phyloP scores from a whole-genome alignment of 2,329 filamentous ascomycete species.

The Ophiostoma himal-ulmi region DNA sequence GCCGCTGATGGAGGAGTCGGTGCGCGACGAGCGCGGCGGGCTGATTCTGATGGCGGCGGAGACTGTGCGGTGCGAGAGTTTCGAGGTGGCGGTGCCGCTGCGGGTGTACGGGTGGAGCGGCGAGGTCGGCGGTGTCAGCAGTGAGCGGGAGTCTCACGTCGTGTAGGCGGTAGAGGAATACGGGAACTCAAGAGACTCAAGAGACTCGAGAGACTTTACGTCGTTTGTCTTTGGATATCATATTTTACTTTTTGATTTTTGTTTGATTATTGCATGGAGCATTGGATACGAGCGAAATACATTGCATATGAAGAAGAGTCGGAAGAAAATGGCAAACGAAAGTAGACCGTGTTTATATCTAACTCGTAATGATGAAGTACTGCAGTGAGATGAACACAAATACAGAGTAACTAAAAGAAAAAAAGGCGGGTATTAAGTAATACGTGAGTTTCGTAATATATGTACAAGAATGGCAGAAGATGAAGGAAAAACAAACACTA shows the following conservation, averaged over 20 bases:
- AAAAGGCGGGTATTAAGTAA: constrained; percentile 1
- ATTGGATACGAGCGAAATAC: neutral
- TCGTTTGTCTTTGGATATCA: too few species aligned
- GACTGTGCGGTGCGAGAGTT: constrained; percentile 76
- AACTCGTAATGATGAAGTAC: neutral
- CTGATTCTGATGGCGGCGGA: constrained; percentile 70
- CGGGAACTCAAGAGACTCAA: neutral
- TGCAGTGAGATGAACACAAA: neutral
- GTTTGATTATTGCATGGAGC: neutral
- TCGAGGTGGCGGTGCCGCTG: constrained; percentile 80
- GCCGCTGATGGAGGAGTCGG: constrained; percentile 70
- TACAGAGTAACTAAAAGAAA: neutral
- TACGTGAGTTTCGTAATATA: neutral
- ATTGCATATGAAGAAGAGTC: neutral
- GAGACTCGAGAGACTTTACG: neutral
- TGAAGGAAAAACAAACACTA: neutral
- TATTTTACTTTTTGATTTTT: constrained; percentile 2
- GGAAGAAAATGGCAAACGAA: neutral
- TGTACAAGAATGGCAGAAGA: neutral
- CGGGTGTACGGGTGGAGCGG: constrained; percentile 65
- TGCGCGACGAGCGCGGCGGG: constrained; percentile 70
- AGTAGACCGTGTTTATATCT: neutral
- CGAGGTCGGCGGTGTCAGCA: constrained; percentile 25
- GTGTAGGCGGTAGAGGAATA: constrained; percentile 1
- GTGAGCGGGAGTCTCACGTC: constrained; percentile 15